Evolutionary conservation across 1,284 basidiomycete genomes (phyloP), one percentile per base, ranked within the genome.

Genomic region (Ustilago curta): DNA sequence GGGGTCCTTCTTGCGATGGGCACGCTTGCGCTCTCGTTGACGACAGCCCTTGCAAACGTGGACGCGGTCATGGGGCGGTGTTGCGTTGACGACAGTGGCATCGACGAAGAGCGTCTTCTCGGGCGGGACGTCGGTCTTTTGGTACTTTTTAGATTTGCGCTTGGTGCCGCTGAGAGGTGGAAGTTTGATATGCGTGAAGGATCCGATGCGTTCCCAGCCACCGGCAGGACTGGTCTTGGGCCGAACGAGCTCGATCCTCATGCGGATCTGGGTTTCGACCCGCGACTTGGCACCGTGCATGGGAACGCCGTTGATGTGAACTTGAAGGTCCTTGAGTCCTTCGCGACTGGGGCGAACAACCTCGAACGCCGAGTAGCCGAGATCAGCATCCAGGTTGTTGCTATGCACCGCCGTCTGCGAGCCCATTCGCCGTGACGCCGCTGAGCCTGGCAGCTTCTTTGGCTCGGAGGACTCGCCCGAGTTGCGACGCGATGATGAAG

Each of bases 261-360:
- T 81, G 27, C 80, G 70, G 44, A 84, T 84, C 50, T 84, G 94
- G 0, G 94, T 97, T 85, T 97, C 95, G 23, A 97, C 94, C 25
- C 94, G 90, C 53, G 93, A 94, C 86, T 96, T 95, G n/a, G 94
- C 92, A 27, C 94, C 94, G 42, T 88, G 87, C 76, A 91, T 89
- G 9, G 94, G 93, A 44, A 97, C 90, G 78, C 91, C 93, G 42
- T 94, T 91, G 39, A 94, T 90, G 83, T 94, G 82, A 2, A 87
- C 76, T 44, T 85, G 81, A 5, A 80, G 74, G 43, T 80, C 72
- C 14, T 68, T 67, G 45, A 84, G 77, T 19, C 71, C 65, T 44
- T 75, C 54, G n/a, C 69, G 63, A 12, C 59, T 49, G 6, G 83
- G 83, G 11, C 75, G 74, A 3, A 81, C 70, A 14, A 83, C 61